A percentile compares a stretch with the other conserved stretches of the same genome.
phyloP scores from a whole-genome alignment of 2,329 filamentous ascomycete genomes.

The Metarhizium sp. region DNA sequence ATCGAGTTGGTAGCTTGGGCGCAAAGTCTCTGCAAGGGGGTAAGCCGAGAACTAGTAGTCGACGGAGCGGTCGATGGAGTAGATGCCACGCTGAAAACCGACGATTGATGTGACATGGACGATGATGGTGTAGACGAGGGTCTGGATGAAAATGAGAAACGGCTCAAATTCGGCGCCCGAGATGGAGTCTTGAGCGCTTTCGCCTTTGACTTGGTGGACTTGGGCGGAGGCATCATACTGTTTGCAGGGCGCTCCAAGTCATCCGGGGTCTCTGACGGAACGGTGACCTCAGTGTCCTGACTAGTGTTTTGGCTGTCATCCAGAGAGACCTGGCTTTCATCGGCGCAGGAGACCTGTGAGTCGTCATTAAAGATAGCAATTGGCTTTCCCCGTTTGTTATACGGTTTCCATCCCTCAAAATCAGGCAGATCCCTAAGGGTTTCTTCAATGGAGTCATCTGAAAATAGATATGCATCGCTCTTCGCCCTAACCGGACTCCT shows the following conservation, averaged over 20 bases:
- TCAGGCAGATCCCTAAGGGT: constrained; percentile 42
- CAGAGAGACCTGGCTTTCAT: constrained; percentile 3
- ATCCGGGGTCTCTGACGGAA: neutral
- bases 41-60: constrained; percentile 33
- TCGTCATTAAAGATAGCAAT: constrained; percentile 38
- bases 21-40: constrained; percentile 45
- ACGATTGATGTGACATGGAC: constrained; percentile 23
- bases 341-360: constrained; percentile 14
- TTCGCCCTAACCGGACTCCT: constrained; percentile 19
- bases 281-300: neutral
- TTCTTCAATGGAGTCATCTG: constrained; percentile 49
- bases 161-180: constrained; percentile 18
- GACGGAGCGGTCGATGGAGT: constrained; percentile 34
- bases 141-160: constrained; percentile 25
- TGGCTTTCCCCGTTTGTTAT: constrained; percentile 23
- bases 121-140: constrained; percentile 24
- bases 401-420: constrained; percentile 36
- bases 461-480: constrained; percentile 37
- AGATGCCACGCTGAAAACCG: constrained; percentile 25
- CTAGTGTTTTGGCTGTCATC: constrained; percentile 3
- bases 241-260: neutral
- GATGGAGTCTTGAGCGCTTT: constrained; percentile 19
- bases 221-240: constrained; percentile 19
- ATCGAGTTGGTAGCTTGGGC: constrained; percentile 27
- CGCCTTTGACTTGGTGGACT: constrained; percentile 11